Evolutionary conservation across 495 filamentous ascomycete genomes (phyloP).

Genomic region (Aspergillus cristatus): DNA sequence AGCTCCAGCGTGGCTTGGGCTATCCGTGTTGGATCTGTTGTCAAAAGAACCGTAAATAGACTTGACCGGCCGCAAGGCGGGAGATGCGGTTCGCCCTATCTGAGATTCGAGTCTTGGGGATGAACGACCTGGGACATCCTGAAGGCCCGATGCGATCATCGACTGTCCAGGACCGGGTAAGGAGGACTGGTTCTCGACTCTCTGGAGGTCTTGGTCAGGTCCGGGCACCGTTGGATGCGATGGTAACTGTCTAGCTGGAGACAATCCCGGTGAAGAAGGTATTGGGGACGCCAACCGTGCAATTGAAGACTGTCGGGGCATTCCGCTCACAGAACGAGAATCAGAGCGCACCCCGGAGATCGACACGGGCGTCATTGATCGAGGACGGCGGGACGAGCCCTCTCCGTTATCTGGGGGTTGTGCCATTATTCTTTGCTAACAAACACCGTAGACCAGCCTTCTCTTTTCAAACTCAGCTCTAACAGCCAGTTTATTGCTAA

Average conservation of each 20-base stretch:
- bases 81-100: conserved; percentile 47
- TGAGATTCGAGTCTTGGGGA: conserved; percentile 42
- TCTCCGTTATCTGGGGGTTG: conserved; percentile 28
- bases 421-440: conserved; percentile 19
- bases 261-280: conserved; percentile 41
- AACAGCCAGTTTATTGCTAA: too few relatives aligned
- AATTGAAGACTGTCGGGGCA: conserved; percentile 52
- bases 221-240: conserved; percentile 22
- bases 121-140: conserved; percentile 49
- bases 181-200: conserved; percentile 31
- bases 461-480: too few relatives aligned
- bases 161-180: conserved; percentile 61
- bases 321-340: conserved; percentile 34
- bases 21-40: conserved; percentile 36
- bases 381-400: conserved; percentile 24
- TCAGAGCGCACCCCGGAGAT: conserved; percentile 27
- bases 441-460: neutral
- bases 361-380: conserved; percentile 26
- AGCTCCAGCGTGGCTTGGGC: conserved; percentile 21
- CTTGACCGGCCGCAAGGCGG: conserved; percentile 37
- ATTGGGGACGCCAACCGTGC: conserved; percentile 66
- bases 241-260: conserved; percentile 31
- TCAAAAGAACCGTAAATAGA: conserved; percentile 80
- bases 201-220: conserved; percentile 24
- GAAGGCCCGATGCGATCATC: conserved; percentile 66